Base-by-base conservation (phyloP, 768 basidiomycete species). In the Calocybe indica region DNA sequence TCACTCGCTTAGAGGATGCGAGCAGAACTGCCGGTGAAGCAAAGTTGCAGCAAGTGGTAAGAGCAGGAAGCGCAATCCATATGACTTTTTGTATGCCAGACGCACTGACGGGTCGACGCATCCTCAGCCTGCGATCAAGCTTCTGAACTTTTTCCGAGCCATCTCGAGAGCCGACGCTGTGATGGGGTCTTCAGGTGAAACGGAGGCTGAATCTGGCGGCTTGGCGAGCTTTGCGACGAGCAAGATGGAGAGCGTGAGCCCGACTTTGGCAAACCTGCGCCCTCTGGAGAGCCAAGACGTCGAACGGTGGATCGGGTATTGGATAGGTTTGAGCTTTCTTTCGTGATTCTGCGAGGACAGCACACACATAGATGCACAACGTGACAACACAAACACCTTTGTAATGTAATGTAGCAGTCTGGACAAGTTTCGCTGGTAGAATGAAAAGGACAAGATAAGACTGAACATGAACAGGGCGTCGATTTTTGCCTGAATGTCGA, bases 131-230 rank as follows among this genome's bases (percentile, higher is more conserved):
- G 51, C 53, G 12, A 39, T 52, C 38, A 54, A 52, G n/a, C 10
- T 56, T 12, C 38, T 57, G 2, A 49, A 50, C 14, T 57, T 52
- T 40, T 56, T 57, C 48, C 48, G 48, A 3, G 11, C n/a, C 4
- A 10, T 52, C 10, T 39, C 45, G 30, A 30, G 37, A 5, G 45
- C 40, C 15, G 41, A 50, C 7, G 40, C 40, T 10, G 44, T 13
- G 9, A 14, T 33, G n/a, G 22, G 2, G 22, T 22, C 22, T 22
- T 22, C 22, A 22, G 4, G 22, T 4, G 22, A 6, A 11, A 22
- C n/a, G 5, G 48, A 50, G 12, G 48, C 36, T 3, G 53, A 56
- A 37, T 49, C 37, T 36, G 53, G 55, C 1, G 55, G 53, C 4
- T 37, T 56, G 8, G 12, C 55, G 2, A 54, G 28, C 31, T 56